A percentile compares a stretch with the other conserved stretches of the same genome.
These are phyloP conservation scores for Xenosphaeropsis pyriputrescens DNA, from an alignment of 2,329 filamentous ascomycete genomes.

Conservation along the genomic window DNA sequence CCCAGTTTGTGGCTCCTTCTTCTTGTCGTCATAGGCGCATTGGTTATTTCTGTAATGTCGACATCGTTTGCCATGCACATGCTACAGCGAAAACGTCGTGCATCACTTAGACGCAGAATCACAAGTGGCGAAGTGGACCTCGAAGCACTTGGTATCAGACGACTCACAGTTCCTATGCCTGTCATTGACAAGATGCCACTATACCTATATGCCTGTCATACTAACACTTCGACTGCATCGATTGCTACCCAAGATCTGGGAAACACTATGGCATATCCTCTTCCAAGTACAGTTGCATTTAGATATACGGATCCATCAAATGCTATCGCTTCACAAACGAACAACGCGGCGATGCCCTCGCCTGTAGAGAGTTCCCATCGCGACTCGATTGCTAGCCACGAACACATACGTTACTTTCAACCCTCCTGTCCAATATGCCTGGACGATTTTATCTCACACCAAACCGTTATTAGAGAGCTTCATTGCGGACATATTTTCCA, in stretches of 20 bases:
- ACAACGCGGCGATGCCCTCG: slow-evolving; percentile 3
- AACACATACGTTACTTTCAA: slow-evolving; percentile 30
- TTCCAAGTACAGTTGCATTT: background rate
- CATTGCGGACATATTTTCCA: slow-evolving; percentile 91
- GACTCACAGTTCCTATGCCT: slow-evolving; percentile 58
- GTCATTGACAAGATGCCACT: slow-evolving; percentile 63
- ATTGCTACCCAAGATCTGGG: slow-evolving; percentile 14
- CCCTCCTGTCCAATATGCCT: slow-evolving; percentile 84
- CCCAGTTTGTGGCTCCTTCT: slow-evolving; percentile 74
- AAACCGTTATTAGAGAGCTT: slow-evolving; percentile 67
- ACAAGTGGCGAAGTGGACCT: slow-evolving; percentile 70
- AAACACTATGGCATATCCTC: slow-evolving; percentile 11
- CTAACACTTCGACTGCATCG: background rate
- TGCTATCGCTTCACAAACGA: background rate
- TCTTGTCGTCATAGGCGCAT: slow-evolving; percentile 53
- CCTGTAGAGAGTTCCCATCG: slow-evolving; percentile 6
- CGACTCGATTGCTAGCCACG: slow-evolving; percentile 6
- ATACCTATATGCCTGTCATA: slow-evolving; percentile 57
- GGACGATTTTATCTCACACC: slow-evolving; percentile 57
- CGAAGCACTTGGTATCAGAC: slow-evolving; percentile 73
- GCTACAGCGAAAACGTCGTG: slow-evolving; percentile 57
- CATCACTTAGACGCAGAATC: slow-evolving; percentile 54
- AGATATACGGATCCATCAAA: background rate
- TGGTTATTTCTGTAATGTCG: slow-evolving; percentile 50
- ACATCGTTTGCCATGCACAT: slow-evolving; percentile 65